Evolutionary conservation across 495 filamentous ascomycete genomes (phyloP), one percentile per base, ranked within the genome.

Genomic region (Sporormia fimetaria): DNA sequence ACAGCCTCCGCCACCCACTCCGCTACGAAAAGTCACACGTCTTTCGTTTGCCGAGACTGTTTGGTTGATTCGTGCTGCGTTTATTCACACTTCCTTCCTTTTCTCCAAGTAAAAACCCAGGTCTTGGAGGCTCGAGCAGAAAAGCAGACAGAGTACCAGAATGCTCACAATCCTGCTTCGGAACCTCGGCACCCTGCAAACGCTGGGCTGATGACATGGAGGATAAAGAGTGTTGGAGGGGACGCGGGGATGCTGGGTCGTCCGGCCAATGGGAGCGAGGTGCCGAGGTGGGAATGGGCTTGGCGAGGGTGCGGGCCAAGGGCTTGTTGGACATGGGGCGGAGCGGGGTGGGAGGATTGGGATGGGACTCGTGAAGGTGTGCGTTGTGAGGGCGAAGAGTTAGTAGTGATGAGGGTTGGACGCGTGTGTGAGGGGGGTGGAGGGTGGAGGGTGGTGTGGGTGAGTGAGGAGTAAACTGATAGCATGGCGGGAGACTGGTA

Each of bases 331-430:
- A n/a, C n/a, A n/a, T n/a, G 17, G 25, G 14, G 37, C 37, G 37
- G 37, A 26, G 37, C 37, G 37, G 37, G 37, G 37, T 40, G 37
- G 37, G 25, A 40, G 9, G 37, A 28, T 40, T 15, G 37, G 7
- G 22, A 2, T n/a, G 3, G 28, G 14, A 18, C 32, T 7, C 5
- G 12, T n/a, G 23, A 11, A 22, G 21, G 34, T 37, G n/a, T n/a
- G n/a, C n/a, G n/a, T 23, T 23, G 12, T 17, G 32, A 4, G 4
- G 12, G 4, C 6, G 32, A 34, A 5, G 14, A 34, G 32, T 11
- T n/a, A n/a, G n/a, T n/a, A n/a, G 17, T 34, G 32, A 34, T 6
- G 12, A 17, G 3, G 12, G 32, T 14, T 34, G 5, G 17, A 17
- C 16, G 6, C 32, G 21, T 5, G 10, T 17, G 32, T 10, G 17